Base-by-base conservation (phyloP, 495 filamentous ascomycete species). In the Penicillium pancosmium region DNA sequence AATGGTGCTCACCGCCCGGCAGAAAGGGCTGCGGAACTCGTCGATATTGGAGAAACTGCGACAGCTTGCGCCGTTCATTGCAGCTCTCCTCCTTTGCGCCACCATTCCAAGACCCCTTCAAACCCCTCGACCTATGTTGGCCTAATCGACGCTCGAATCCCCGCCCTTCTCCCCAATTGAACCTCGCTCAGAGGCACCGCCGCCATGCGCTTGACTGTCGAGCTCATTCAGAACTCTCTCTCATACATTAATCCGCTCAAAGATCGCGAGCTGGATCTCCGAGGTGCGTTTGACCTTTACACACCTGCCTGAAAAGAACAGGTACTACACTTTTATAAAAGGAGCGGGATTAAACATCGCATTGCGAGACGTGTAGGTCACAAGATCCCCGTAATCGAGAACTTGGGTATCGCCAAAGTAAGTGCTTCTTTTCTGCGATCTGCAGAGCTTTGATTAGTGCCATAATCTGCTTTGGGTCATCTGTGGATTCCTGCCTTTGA, bases 211-310 rank as follows among this genome's bases (percentile, higher is more conserved):
- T 84, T 98, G 76, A 97, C 92, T 55, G 87, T 91, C 63, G 94
- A 98, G 72, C 89, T 97, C 67, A 92, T 98, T 70, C 83, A 89
- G 73, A 85, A 83, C 76, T 93, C 93, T 59, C 89, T 93, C 58
- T 96, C 91, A 73, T 99, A 96, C 86, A 90, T 97, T 69, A 98
- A 98, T 80, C 91, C 93, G 61, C 82, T 98, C 78, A 93, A 91
- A 75, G 94, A 99, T 81, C 91, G 95, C 69, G 95, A 99, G 84
- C 84, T 99, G 69, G 92, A 97, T 82, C 92, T 99, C 65, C 87
- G 95, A 98, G 95, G 95, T 99, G 87, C 88, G 92, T 93, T 77
- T 65, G 5, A 61, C 2, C 41, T 34, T 40, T 53, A 72, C 55
- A 69, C 54, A 57, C 54, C 57, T 70, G 48, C 74, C 84, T 88